Percentiles rank a stretch among this genome's conserved stretches.
Conservation (phyloP, 305 asterid species). For the Withania somnifera region DNA sequence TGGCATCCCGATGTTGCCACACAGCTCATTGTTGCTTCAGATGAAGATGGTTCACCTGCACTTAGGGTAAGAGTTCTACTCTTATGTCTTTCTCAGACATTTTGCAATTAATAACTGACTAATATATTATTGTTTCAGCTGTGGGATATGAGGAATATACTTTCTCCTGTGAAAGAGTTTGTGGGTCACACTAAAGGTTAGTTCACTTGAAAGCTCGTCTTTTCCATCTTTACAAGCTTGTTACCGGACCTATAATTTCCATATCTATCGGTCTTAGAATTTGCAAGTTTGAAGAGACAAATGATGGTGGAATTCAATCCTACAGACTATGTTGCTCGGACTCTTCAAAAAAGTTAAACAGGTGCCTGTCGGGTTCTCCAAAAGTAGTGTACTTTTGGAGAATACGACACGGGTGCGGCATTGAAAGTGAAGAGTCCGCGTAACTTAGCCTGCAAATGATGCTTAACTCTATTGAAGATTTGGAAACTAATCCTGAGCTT, state of each 20-base stretch:
- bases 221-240: neutral
- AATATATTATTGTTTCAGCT: slow-evolving; percentile 44
- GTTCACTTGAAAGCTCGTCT: neutral
- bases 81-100: slow-evolving; percentile 4
- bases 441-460: too few relatives aligned
- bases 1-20: slow-evolving; percentile 96
- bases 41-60: slow-evolving; percentile 88
- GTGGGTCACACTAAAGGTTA: slow-evolving; percentile 96
- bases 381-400: too few relatives aligned
- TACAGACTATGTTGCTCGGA: too few relatives aligned
- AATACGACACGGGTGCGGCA: too few relatives aligned
- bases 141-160: slow-evolving; percentile 94
- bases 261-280: neutral
- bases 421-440: too few relatives aligned
- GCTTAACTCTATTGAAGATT: neutral
- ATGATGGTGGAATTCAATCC: neutral
- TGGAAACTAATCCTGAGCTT: too few relatives aligned
- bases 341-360: too few relatives aligned
- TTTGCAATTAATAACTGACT: neutral
- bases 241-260: neutral
- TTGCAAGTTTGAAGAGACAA: neutral
- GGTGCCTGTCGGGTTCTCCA: too few relatives aligned
- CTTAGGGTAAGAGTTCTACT: slow-evolving; percentile 41
- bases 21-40: slow-evolving; percentile 94
- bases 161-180: slow-evolving; percentile 90